Conservation (phyloP, 1,284 basidiomycete genomes). For the Ustanciosporium gigantosporum region DNA sequence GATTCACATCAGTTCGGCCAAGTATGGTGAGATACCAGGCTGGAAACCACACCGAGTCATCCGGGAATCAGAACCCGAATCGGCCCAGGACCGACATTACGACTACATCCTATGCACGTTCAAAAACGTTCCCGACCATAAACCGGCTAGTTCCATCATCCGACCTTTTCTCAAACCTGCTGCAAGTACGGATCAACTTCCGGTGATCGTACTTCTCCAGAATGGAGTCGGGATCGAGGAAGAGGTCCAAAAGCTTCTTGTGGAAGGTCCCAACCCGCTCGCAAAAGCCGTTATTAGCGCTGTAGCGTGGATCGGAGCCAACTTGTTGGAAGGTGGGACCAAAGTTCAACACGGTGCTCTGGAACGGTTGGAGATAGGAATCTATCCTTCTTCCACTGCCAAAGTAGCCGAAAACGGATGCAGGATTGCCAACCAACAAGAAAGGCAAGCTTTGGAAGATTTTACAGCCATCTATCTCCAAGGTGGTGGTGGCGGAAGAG, state of each 20-base stretch:
- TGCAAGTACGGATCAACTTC: conserved; percentile 60
- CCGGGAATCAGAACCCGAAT: conserved; percentile 60
- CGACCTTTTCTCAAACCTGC: conserved; percentile 65
- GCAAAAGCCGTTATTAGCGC: conserved; percentile 56
- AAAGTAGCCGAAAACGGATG: background rate
- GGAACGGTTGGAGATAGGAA: conserved; percentile 61
- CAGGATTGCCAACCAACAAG: conserved; percentile 6
- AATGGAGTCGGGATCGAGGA: conserved; percentile 77
- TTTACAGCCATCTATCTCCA: conserved; percentile 60
- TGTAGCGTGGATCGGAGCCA: conserved; percentile 64
- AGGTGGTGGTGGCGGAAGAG: conserved; percentile 62
- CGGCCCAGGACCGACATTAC: conserved; percentile 70
- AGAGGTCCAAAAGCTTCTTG: conserved; percentile 69
- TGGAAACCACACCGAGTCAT: conserved; percentile 73
- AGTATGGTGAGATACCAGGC: conserved; percentile 68
- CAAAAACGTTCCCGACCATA: conserved; percentile 74
- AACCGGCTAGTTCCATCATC: conserved; percentile 68
- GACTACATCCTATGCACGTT: conserved; percentile 70
- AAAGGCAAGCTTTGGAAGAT: conserved; percentile 51
- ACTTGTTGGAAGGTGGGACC: conserved; percentile 38
- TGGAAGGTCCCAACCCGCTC: conserved; percentile 37
- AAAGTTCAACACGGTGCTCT: conserved; percentile 40
- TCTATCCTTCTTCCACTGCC: conserved; percentile 33
- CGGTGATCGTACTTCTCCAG: conserved; percentile 72
- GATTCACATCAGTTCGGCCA: conserved; percentile 68